A percentile compares a stretch with the other conserved stretches of the same genome.
These are phyloP conservation scores for Holtermannia corniformis DNA, from an alignment of 768 basidiomycete species.

Conservation along the genomic window DNA sequence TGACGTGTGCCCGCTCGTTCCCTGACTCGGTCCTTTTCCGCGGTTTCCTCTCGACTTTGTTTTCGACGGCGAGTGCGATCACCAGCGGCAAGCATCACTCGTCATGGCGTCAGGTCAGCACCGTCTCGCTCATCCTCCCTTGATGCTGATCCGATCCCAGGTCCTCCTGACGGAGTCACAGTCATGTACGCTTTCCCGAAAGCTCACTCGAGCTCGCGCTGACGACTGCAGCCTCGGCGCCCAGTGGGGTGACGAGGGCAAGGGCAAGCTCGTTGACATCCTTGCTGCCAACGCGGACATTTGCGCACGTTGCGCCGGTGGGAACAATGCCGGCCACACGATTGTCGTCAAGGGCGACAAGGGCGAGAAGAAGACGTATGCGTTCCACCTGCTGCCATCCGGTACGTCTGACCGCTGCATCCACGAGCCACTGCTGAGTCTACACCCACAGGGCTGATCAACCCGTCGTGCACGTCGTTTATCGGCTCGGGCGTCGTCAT, in stretches of 20 bases:
- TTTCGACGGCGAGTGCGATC: not conserved
- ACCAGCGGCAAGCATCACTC: too few relatives aligned
- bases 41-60: not conserved
- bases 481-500: conserved; percentile 96
- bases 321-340: conserved; percentile 98
- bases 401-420: conserved; percentile 48
- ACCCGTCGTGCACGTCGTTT: conserved; percentile 70
- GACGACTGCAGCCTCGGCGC: conserved; percentile 36
- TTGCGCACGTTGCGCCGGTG: conserved; percentile 93
- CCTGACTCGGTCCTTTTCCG: not conserved
- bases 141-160: conserved; percentile 6
- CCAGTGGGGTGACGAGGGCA: conserved; percentile 46
- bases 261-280: conserved; percentile 85
- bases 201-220: not conserved
- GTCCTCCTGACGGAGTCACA: conserved; percentile 35
- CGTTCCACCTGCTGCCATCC: conserved; percentile 89
- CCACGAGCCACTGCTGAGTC: not conserved
- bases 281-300: conserved; percentile 79
- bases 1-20: not conserved
- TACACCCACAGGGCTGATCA: conserved; percentile 64
- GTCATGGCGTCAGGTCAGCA: not conserved
- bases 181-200: conserved; percentile 26
- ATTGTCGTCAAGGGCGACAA: conserved; percentile 73
- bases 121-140: not conserved
- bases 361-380: conserved; percentile 63